A percentile compares a stretch with the other conserved stretches of the same genome.
These are phyloP conservation scores for Cupressus sempervirens DNA, from an alignment of 75 land plant species.

Conservation along the genomic window DNA sequence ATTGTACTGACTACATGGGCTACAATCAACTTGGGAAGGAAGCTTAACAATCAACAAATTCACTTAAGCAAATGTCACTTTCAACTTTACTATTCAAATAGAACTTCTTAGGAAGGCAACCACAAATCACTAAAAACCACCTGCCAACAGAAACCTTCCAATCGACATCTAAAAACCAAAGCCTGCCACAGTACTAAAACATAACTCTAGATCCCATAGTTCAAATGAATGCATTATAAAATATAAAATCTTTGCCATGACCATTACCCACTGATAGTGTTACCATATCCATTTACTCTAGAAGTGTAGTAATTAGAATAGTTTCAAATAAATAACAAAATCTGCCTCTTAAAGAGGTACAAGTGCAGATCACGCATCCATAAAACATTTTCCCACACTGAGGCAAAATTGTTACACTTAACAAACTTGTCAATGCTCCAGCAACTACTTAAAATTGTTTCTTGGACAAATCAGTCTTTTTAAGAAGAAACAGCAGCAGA, in stretches of 20 bases:
- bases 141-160: neutral
- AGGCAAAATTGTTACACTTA: neutral
- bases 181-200: too few relatives aligned
- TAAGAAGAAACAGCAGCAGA: slow-evolving; percentile 14
- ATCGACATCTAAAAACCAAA: neutral
- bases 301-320: neutral
- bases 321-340: neutral
- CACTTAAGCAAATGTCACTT: neutral
- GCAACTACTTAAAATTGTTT: neutral
- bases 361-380: neutral
- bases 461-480: neutral
- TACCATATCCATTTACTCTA: neutral
- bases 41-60: neutral
- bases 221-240: neutral
- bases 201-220: neutral
- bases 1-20: neutral
- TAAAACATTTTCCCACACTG: neutral
- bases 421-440: neutral
- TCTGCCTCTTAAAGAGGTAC: neutral
- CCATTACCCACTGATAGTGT: neutral
- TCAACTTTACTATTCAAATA: neutral
- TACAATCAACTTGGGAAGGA: neutral
- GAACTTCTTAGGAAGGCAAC: neutral
- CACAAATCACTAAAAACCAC: neutral
- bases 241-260: neutral